Percentiles rank a stretch among this genome's conserved stretches.
Conservation (phyloP, 73 alveolate genomes). For the Paramecium caudatum region DNA sequence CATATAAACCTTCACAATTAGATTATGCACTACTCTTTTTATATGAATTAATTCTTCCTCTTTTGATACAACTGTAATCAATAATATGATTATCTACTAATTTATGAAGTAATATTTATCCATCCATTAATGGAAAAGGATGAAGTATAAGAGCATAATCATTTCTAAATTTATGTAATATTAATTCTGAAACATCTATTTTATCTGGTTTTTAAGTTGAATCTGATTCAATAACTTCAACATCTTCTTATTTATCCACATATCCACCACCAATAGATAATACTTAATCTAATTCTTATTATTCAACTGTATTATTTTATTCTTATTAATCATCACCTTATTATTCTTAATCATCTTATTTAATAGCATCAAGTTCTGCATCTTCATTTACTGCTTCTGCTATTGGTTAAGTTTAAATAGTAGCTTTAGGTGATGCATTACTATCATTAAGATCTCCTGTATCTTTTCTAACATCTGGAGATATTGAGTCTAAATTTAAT, state of each 20-base stretch:
- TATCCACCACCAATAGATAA: conserved; percentile 8
- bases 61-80: conserved; percentile 37
- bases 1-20: conserved; percentile 53
- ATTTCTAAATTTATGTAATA: conserved; percentile 38
- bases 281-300: conserved; percentile 33
- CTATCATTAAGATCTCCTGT: conserved; percentile 13
- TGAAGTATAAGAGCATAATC: conserved; percentile 30
- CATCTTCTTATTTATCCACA: neutral
- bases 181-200: conserved; percentile 4
- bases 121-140: conserved; percentile 64
- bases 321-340: neutral
- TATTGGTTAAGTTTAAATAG: conserved; percentile 5
- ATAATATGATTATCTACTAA: neutral
- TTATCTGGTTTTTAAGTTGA: conserved; percentile 1
- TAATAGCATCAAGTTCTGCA: neutral
- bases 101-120: conserved; percentile 28
- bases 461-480: conserved; percentile 7
- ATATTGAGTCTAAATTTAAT: neutral
- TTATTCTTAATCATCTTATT: neutral
- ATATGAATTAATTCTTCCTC: conserved; percentile 63
- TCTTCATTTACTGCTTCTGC: neutral
- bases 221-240: conserved; percentile 8
- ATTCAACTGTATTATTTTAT: neutral
- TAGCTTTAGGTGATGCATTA: neutral
- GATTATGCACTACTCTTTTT: conserved; percentile 43